Evolutionary conservation across 2,329 filamentous ascomycete genomes (phyloP), one percentile per base, ranked within the genome.

Genomic region (Aspergillus felis): DNA sequence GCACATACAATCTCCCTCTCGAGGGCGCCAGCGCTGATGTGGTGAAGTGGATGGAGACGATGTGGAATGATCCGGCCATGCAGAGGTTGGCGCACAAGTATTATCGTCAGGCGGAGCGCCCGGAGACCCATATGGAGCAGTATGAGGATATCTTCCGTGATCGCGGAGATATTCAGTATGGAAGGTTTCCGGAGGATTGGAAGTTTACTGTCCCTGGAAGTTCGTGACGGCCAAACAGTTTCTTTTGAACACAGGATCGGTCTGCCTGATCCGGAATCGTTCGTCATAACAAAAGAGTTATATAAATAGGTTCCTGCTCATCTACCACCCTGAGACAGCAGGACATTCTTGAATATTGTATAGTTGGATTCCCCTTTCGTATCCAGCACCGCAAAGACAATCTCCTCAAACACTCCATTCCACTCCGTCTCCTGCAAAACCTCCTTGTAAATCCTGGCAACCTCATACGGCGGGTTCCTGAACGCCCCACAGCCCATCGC

Each of bases 401-500:
- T 70, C 56, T 82, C 79, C 64, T 78, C 68, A 81, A 84, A 86
- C 81, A 83, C 85, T 0, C 83, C 82, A 35, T 53, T 54, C 1
- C 83, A 87, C 72, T 88, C 84, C 1, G 60, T 41, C 67, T 87
- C 84, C 22, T 64, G 55, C 54, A 88, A 69, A 32, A 87, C 83
- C 66, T 85, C 81, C 48, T 76, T 67, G 77, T 84, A 89, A 61
- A 83, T 84, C 32, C 68, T 57, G 2, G 82, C 85, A 20, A 88
- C 80, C 59, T 84, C 82, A 42, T 71, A 69, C 0, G 77, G 76
- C 9, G 86, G 86, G 65, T 87, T 87, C 0, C 64, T 65, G 65
- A 86, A 87, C 1, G 82, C 84, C 3, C 86, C 86, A 62, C 85
- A 89, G 0, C 86, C 86, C 55, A 88, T 66, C 0, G 86, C 85